phyloP scores from a whole-genome alignment of 2,329 filamentous ascomycete species.

The Coniochaeta sp. region DNA sequence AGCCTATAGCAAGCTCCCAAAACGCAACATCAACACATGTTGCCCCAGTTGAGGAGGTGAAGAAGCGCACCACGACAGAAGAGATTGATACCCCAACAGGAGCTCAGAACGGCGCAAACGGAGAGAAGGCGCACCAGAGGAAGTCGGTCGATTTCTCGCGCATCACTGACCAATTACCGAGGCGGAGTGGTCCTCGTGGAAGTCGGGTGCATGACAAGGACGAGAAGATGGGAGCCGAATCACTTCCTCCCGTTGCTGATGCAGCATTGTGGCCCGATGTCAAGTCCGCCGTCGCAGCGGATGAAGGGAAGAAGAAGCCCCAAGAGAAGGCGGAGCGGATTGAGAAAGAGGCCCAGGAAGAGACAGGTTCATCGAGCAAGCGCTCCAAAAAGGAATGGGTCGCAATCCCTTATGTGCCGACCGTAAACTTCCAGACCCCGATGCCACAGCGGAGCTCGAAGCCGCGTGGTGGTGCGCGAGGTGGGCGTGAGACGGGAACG shows the following conservation, averaged over 20 bases:
- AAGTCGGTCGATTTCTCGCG: constrained; percentile 33
- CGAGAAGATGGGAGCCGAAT: constrained; percentile 20
- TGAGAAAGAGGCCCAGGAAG: constrained; percentile 58
- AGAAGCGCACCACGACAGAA: constrained; percentile 19
- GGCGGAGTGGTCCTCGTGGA: constrained; percentile 36
- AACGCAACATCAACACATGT: not conserved
- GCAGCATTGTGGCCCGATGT: constrained; percentile 84
- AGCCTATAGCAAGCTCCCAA: constrained; percentile 14
- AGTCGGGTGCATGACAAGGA: constrained; percentile 33
- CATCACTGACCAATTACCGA: constrained; percentile 28
- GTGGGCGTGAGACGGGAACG: constrained; percentile 26
- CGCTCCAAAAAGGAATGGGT: constrained; percentile 73
- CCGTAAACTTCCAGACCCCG: constrained; percentile 80
- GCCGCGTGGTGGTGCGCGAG: constrained; percentile 40
- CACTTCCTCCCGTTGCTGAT: constrained; percentile 63
- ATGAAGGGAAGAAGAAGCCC: constrained; percentile 59
- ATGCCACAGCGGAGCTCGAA: constrained; percentile 50
- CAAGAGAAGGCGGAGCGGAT: constrained; percentile 55
- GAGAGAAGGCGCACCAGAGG: constrained; percentile 31
- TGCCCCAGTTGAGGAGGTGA: constrained; percentile 31
- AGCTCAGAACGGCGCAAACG: constrained; percentile 22
- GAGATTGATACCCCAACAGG: constrained; percentile 14
- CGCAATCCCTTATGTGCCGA: constrained; percentile 72
- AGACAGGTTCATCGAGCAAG: constrained; percentile 34
- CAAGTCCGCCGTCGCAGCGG: constrained; percentile 54